Evolutionary conservation across 257 asterid genomes (phyloP).

Genomic region (Agastache rugosa): DNA sequence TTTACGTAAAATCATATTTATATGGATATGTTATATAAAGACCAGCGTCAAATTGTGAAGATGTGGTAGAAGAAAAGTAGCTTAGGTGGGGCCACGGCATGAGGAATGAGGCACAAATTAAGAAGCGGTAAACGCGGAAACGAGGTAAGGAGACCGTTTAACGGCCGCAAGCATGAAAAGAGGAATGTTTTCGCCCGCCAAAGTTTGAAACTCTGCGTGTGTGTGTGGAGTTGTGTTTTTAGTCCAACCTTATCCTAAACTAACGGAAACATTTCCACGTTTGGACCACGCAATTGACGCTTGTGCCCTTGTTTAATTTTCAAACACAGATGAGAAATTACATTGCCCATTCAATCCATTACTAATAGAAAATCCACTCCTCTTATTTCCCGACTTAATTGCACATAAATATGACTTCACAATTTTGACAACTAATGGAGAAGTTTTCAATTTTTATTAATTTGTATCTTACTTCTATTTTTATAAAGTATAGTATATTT

Average conservation of each 20-base stretch:
- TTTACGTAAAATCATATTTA: no score
- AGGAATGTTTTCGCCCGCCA: conserved; percentile 42
- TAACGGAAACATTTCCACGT: background rate
- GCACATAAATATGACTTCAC: background rate
- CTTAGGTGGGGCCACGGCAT: background rate
- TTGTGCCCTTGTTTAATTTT: background rate
- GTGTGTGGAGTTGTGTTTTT: background rate
- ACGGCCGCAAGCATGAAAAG: background rate
- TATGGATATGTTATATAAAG: background rate
- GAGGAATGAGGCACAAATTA: background rate
- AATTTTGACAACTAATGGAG: background rate
- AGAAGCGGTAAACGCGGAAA: conserved; percentile 61
- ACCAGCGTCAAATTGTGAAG: conserved; percentile 17
- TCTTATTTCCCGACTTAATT: no score
- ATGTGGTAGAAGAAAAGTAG: conserved; percentile 16
- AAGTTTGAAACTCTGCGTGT: conserved; percentile 22
- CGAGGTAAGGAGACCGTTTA: conserved; percentile 4
- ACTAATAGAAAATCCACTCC: no score
- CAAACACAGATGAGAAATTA: no score
- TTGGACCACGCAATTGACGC: conserved; percentile 4
- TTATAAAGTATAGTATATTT: no score
- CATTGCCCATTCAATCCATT: no score
- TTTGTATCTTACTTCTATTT: no score
- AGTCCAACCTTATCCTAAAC: background rate
- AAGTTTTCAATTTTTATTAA: background rate